Evolutionary conservation across 2,329 filamentous ascomycete genomes (phyloP).

Genomic region (Diplodia corticola): DNA sequence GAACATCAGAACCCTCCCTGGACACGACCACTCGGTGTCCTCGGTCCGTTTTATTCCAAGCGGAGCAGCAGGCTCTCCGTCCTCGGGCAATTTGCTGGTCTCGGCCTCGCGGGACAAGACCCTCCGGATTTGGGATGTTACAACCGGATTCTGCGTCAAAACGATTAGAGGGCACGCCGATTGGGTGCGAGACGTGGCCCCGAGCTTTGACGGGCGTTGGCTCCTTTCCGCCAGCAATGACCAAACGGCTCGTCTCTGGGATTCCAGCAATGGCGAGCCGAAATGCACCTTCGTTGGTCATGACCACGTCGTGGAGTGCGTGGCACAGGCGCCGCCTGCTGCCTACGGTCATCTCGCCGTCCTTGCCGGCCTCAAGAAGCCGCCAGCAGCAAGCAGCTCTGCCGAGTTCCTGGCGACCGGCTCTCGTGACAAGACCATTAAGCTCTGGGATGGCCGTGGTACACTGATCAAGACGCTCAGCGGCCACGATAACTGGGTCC

Average conservation of each 20-base stretch:
- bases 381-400: constrained; percentile 69
- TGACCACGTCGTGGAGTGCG: constrained; percentile 84
- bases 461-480: constrained; percentile 79
- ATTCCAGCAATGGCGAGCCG: constrained; percentile 71
- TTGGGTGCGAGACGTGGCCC: constrained; percentile 88
- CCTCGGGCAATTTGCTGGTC: constrained; percentile 82
- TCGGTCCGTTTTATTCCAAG: constrained; percentile 86
- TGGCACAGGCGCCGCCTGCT: constrained; percentile 77
- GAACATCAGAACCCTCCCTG: constrained; percentile 86
- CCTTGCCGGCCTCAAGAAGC: constrained; percentile 79
- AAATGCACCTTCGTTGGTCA: constrained; percentile 83
- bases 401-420: constrained; percentile 91
- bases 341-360: constrained; percentile 75
- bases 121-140: constrained; percentile 87
- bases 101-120: constrained; percentile 84
- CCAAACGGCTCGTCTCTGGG: constrained; percentile 80
- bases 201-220: constrained; percentile 79
- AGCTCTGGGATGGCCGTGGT: constrained; percentile 83
- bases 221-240: constrained; percentile 83
- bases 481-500: constrained; percentile 94
- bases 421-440: constrained; percentile 85
- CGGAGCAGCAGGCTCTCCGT: constrained; percentile 72
- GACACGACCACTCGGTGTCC: constrained; percentile 90
- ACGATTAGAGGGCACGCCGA: constrained; percentile 83
- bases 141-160: constrained; percentile 87